phyloP scores from a whole-genome alignment of 441 rosid genomes.

The Capsella rubella region DNA sequence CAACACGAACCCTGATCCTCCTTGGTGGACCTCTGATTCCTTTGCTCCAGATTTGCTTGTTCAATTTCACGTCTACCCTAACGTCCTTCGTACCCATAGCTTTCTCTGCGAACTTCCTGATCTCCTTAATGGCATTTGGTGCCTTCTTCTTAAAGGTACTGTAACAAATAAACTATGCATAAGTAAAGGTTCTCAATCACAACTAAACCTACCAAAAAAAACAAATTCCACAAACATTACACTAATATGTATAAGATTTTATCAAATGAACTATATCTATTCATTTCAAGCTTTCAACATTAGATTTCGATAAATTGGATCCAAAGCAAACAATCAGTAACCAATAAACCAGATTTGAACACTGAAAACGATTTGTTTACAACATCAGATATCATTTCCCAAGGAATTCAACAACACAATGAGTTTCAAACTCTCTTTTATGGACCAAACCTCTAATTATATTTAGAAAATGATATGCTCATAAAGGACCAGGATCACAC shows the following conservation, averaged over 20 bases:
- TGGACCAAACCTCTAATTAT: neutral
- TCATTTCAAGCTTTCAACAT: neutral
- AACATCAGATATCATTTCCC: neutral
- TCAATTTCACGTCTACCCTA: slow-evolving; percentile 87
- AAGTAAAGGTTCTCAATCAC: neutral
- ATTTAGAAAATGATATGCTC: neutral
- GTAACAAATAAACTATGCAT: neutral
- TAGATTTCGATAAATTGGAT: neutral
- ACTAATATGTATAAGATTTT: neutral
- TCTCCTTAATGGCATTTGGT: slow-evolving; percentile 86
- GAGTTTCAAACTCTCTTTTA: neutral
- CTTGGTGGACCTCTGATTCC: slow-evolving; percentile 89
- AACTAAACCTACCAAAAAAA: neutral
- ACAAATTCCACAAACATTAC: neutral
- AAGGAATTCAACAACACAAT: neutral
- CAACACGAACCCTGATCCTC: slow-evolving; percentile 78
- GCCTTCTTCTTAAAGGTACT: slow-evolving; percentile 98
- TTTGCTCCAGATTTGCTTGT: slow-evolving; percentile 89
- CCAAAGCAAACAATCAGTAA: neutral
- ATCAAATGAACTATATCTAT: neutral
- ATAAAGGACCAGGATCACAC: neutral
- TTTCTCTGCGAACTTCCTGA: slow-evolving; percentile 85
- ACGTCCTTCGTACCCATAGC: slow-evolving; percentile 83
- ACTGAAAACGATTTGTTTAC: neutral
- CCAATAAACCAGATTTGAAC: neutral